Conservation (phyloP, 2,329 filamentous ascomycete genomes). For the Thielaviopsis punctulata region DNA sequence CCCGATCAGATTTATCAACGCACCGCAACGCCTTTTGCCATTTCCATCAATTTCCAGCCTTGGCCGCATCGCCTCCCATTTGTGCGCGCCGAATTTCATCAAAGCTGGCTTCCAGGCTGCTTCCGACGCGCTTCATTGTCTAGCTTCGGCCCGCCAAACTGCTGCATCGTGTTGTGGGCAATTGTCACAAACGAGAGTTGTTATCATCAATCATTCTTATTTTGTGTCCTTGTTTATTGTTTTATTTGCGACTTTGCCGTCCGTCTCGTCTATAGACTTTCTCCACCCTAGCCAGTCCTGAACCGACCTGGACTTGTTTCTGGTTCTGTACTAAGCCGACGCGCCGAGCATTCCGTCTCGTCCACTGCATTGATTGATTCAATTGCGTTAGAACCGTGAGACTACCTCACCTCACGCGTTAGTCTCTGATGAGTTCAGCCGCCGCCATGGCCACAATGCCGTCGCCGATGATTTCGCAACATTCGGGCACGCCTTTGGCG, state of each 20-base stretch:
- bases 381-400: background rate
- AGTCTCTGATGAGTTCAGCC: background rate
- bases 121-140: background rate
- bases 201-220: background rate
- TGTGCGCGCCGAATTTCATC: background rate
- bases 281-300: background rate
- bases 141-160: background rate
- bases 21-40: background rate
- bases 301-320: background rate
- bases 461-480: constrained; percentile 11
- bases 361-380: background rate
- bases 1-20: background rate
- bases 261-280: background rate
- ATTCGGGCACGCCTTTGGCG: constrained; percentile 2
- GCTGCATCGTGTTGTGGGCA: background rate
- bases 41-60: background rate
- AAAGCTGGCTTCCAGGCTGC: background rate
- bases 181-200: background rate
- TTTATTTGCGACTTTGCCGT: too few species aligned
- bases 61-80: background rate
- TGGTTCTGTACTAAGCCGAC: background rate
- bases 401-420: background rate
- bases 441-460: constrained; percentile 11
- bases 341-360: background rate
- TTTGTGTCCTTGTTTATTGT: background rate